phyloP scores from a whole-genome alignment of 495 filamentous ascomycete genomes.

The Evernia prunastri region DNA sequence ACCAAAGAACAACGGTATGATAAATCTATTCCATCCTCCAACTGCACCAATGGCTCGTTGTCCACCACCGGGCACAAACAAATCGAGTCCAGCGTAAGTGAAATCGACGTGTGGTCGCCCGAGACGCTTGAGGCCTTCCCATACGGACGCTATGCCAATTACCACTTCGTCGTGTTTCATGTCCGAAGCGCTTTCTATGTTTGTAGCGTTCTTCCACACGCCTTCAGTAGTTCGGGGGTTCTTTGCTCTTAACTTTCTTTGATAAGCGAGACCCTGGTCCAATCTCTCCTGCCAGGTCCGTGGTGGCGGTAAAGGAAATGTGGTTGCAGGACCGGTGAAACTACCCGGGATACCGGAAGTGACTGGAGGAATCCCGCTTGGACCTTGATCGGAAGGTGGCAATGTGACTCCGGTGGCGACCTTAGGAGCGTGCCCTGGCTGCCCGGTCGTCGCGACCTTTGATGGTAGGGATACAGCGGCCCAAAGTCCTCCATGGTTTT shows the following conservation, averaged over 20 bases:
- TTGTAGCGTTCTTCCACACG: not conserved
- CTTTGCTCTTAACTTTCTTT: not conserved
- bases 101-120: not conserved
- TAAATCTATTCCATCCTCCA: not conserved
- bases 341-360: not conserved
- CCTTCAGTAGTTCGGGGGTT: not conserved
- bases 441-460: not conserved
- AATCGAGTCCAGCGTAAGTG: not conserved
- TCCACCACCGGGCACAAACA: not conserved
- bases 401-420: not conserved
- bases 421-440: not conserved
- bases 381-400: not conserved
- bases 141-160: not conserved
- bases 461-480: not conserved
- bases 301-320: not conserved
- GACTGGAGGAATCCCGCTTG: not conserved
- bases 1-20: not conserved
- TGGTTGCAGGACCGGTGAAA: not conserved
- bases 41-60: not conserved
- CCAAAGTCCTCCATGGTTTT: not conserved
- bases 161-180: not conserved
- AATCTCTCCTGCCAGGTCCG: not conserved
- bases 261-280: not conserved
- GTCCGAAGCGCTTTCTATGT: not conserved
- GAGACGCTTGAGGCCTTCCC: slow-evolving; percentile 1